Evolutionary conservation across 2,329 filamentous ascomycete species (phyloP), one percentile per base, ranked within the genome.

Genomic region (Trichoderma koningii): DNA sequence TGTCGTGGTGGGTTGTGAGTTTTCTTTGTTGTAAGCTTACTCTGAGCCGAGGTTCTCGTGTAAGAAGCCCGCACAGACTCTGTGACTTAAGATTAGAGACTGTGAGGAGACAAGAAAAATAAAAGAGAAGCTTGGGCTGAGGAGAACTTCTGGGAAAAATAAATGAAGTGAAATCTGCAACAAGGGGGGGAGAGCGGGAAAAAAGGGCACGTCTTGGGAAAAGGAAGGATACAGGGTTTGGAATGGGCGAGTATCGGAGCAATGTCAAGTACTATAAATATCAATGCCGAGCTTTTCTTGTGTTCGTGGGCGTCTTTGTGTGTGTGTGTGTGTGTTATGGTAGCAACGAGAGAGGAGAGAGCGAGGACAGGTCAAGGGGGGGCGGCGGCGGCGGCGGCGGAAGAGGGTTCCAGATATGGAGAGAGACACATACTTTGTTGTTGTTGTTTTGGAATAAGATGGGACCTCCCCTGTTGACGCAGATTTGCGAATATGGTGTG

Each of bases 291-390:
- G 23, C 48, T 26, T 9, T 9, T 26, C 5, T 17, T 21, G 23
- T 45, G 53, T 14, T 41, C 45, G 42, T 41, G 50, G 34, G 34
- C 53, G 26, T 53, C 38, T 62, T 48, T 62, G 28, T 34, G 41
- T 15, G 55, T 47, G 42, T 41, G 51, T 55, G 38, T 63, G 41
- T 55, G 50, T 63, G 59, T 63, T 55, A 34, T 52, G 48, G 59
- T 63, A 63, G 59, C 59, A 63, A 63, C 59, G 50, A 50, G 34
- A 38, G 34, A 38, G 34, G 34, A 38, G 34, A 38, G 34, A 38
- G 34, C 14, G 30, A 34, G 30, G 10, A 38, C 10, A 38, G 34
- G 34, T 23, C 21, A 23, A 23, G 10, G 10, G 14, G 34, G 12
- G 34, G 34, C n/a, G 12, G 10, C 2, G 10, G 34, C 21, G 21